Evolutionary conservation across 768 basidiomycete genomes (phyloP).

Genomic region (Rhizopogon vulgaris): DNA sequence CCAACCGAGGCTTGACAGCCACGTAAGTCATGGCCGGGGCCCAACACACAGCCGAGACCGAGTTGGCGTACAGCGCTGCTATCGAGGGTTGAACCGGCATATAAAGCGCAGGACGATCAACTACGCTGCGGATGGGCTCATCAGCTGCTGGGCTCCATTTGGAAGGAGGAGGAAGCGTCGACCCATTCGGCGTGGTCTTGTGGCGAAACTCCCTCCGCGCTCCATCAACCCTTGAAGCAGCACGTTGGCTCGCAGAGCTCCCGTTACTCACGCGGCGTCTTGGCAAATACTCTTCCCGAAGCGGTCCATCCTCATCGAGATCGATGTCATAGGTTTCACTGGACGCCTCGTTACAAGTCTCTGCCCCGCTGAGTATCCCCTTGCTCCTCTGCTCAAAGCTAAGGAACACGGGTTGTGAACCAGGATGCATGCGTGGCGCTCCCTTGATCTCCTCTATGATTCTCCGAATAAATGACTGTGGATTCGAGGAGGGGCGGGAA

Average conservation of each 20-base stretch:
- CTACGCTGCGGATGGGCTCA: slow-evolving; percentile 60
- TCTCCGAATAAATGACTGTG: slow-evolving; percentile 61
- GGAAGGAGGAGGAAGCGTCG: slow-evolving; percentile 60
- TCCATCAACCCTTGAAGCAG: not conserved
- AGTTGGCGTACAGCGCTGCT: slow-evolving; percentile 28
- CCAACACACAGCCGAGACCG: slow-evolving; percentile 25
- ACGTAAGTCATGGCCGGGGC: slow-evolving; percentile 10
- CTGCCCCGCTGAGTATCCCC: slow-evolving; percentile 43
- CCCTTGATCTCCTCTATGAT: slow-evolving; percentile 65
- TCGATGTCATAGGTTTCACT: slow-evolving; percentile 63
- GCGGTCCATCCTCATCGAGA: slow-evolving; percentile 77
- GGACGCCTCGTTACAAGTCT: slow-evolving; percentile 24
- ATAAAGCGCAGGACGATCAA: slow-evolving; percentile 53
- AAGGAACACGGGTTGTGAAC: slow-evolving; percentile 59
- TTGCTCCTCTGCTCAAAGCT: slow-evolving; percentile 60
- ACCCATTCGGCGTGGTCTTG: slow-evolving; percentile 14
- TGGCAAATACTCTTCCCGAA: slow-evolving; percentile 77
- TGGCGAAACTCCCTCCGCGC: not conserved
- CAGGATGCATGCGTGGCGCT: slow-evolving; percentile 31
- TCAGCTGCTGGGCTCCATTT: slow-evolving; percentile 81
- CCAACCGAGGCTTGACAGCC: slow-evolving; percentile 15
- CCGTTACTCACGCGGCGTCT: slow-evolving; percentile 42
- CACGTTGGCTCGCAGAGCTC: slow-evolving; percentile 2
- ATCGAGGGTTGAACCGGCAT: slow-evolving; percentile 56
- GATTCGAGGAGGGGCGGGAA: slow-evolving; percentile 68